Evolutionary conservation across 2,329 filamentous ascomycete genomes (phyloP), one percentile per base, ranked within the genome.

Genomic region (Ilyonectria robusta): DNA sequence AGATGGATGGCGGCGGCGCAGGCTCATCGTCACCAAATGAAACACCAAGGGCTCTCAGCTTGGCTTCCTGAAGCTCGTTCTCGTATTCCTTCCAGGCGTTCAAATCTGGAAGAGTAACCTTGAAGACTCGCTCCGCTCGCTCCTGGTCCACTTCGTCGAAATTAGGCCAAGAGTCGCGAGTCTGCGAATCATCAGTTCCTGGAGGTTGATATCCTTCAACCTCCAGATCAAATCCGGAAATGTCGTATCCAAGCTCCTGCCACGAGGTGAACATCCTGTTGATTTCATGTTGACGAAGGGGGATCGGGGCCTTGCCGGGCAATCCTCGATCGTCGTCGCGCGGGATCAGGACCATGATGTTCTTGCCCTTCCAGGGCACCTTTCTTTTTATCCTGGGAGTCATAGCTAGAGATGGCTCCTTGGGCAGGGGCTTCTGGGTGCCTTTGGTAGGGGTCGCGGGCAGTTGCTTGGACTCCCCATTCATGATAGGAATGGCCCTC

Each of bases 11-110:
- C 4, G 87, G 83, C 67, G 88, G 82, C 31, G 83, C 82, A 11
- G 90, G 89, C 58, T 96, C 93, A 6, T 94, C 92, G 55, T 92
- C 90, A 40, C 91, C 93, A 67, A 93, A 87, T 19, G 90, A 94
- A 13, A 98, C 96, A 70, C 96, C 96, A 62, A 99, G 86, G 57
- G 95, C 95, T 68, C 94, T 91, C 59, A 99, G 86, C 82, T 98
- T 99, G 67, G 95, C 94, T 82, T 99, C 96, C 72, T 93, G 91
- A 40, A 98, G 84, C 72, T 92, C 91, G 61, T 92, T 88, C 65
- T 95, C 92, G 79, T 98, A 97, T 29, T 90, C 85, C 76, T 94
- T 92, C 88, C 88, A 90, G 1, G 87, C 86, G 78, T 91, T 90
- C 69, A 92, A 82, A 75, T 94, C 92, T 2, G 93, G 92, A 66